Conservation (phyloP, 495 filamentous ascomycete genomes). For the Astrothelium subdiscretum region DNA sequence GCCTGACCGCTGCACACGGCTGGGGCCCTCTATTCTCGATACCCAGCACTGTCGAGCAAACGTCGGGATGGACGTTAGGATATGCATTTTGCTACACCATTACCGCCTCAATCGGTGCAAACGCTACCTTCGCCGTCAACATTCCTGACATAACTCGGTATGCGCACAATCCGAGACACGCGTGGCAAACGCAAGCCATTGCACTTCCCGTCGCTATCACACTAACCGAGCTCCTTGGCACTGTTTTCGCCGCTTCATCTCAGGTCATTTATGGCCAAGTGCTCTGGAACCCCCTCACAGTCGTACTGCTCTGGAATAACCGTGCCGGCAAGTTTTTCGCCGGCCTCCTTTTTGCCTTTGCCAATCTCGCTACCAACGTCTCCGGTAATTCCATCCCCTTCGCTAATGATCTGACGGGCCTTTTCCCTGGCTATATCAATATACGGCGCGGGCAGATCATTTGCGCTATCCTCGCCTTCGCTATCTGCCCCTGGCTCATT, state of each 20-base stretch:
- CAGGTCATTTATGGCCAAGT: slow-evolving; percentile 34
- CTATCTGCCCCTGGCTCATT: slow-evolving; percentile 51
- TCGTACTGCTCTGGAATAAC: slow-evolving; percentile 18
- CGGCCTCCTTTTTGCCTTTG: slow-evolving; percentile 33
- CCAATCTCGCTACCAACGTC: slow-evolving; percentile 50
- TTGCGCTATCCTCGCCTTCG: slow-evolving; percentile 46
- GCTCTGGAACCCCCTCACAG: slow-evolving; percentile 45
- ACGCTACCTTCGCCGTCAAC: slow-evolving; percentile 22
- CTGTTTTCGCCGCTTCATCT: slow-evolving; percentile 1
- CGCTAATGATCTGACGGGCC: slow-evolving; percentile 50
- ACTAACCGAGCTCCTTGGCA: slow-evolving; percentile 12
- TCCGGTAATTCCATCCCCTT: slow-evolving; percentile 34
- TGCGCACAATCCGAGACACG: slow-evolving; percentile 2
- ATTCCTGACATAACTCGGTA: slow-evolving; percentile 13
- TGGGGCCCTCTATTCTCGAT: slow-evolving; percentile 8
- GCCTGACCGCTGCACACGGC: slow-evolving; percentile 6
- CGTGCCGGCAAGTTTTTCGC: slow-evolving; percentile 25
- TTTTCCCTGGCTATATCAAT: slow-evolving; percentile 47
- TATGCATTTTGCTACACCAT: slow-evolving; percentile 32
- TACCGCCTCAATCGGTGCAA: slow-evolving; percentile 26
- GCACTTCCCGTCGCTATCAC: slow-evolving; percentile 4
- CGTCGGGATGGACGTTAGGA: slow-evolving; percentile 1
- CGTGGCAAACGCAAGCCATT: slow-evolving; percentile 7
- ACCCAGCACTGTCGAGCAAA: slow-evolving; percentile 7
- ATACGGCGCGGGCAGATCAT: slow-evolving; percentile 52